Percentiles rank a stretch among this genome's conserved stretches.
These are phyloP conservation scores for Omphalotus olearius DNA, from an alignment of 1,284 basidiomycete genomes.

Conservation along the genomic window DNA sequence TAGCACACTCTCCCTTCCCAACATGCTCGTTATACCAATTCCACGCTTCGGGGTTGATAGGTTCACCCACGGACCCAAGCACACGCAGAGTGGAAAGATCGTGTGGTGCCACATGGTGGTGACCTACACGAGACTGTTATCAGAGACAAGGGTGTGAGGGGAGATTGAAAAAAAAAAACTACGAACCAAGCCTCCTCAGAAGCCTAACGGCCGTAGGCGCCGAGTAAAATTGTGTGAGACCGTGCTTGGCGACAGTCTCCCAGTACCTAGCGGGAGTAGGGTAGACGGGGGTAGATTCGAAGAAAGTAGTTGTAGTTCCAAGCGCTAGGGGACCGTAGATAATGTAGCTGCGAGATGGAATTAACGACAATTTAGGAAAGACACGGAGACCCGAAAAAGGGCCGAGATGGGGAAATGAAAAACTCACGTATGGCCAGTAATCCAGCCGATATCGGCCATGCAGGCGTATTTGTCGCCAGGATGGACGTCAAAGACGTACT, in stretches of 20 bases:
- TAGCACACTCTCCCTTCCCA: slow-evolving; percentile 84
- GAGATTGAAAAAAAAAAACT: background rate
- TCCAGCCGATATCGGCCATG: slow-evolving; percentile 99
- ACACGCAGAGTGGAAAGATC: slow-evolving; percentile 86
- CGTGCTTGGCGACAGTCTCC: slow-evolving; percentile 92
- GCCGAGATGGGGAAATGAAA: slow-evolving; percentile 4
- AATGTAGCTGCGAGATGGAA: slow-evolving; percentile 61
- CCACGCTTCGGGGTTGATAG: slow-evolving; percentile 99
- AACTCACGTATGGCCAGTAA: slow-evolving; percentile 89
- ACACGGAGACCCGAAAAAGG: slow-evolving; percentile 1
- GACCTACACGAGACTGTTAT: slow-evolving; percentile 49
- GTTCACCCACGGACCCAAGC: slow-evolving; percentile 93
- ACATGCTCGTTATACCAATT: slow-evolving; percentile 98
- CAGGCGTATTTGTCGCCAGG: slow-evolving; percentile 90
- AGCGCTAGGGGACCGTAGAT: slow-evolving; percentile 93
- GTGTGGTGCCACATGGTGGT: slow-evolving; percentile 82
- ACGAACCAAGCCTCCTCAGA: slow-evolving; percentile 53
- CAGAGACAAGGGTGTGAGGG: background rate
- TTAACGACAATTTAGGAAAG: background rate
- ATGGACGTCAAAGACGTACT: slow-evolving; percentile 94
- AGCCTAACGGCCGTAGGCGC: slow-evolving; percentile 94
- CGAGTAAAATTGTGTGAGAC: slow-evolving; percentile 93
- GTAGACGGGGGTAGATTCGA: slow-evolving; percentile 97
- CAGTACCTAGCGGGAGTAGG: slow-evolving; percentile 91
- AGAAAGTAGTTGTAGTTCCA: slow-evolving; percentile 90